Percentiles rank a stretch among this genome's conserved stretches.
phyloP scores from a whole-genome alignment of 305 asterid species.

The Solanum hybrid region DNA sequence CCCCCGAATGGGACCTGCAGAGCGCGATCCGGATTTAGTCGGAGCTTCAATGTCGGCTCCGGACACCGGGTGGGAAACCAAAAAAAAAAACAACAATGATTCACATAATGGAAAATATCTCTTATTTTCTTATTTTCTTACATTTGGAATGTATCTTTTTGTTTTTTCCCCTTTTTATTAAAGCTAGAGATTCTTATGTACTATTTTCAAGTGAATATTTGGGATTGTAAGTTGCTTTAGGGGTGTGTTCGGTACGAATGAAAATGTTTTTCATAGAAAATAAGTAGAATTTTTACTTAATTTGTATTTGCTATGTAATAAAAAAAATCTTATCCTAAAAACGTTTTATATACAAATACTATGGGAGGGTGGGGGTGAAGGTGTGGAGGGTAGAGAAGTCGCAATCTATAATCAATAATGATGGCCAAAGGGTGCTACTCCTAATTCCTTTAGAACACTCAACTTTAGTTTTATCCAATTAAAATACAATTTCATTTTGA shows the following conservation, averaged over 20 bases:
- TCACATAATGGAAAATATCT: neutral
- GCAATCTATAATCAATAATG: neutral
- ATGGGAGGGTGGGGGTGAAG: neutral
- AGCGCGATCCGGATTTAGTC: too few relatives aligned
- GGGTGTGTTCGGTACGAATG: neutral
- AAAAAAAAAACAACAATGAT: neutral
- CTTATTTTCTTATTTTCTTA: neutral
- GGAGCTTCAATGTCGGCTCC: neutral
- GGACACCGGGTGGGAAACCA: fast-evolving
- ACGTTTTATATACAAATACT: neutral
- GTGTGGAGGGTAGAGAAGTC: neutral
- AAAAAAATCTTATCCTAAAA: neutral
- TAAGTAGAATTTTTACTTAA: neutral
- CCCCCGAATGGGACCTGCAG: neutral
- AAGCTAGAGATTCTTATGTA: neutral
- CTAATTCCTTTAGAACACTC: neutral
- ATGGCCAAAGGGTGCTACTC: neutral
- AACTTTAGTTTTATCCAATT: neutral
- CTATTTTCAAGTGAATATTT: neutral
- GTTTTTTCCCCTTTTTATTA: neutral
- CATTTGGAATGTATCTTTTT: neutral
- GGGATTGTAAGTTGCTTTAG: too few relatives aligned
- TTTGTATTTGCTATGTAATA: neutral
- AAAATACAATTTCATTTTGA: neutral
- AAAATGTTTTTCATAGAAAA: neutral